Evolutionary conservation across 1,284 basidiomycete species (phyloP).

Genomic region (Ustilago cynodontis): DNA sequence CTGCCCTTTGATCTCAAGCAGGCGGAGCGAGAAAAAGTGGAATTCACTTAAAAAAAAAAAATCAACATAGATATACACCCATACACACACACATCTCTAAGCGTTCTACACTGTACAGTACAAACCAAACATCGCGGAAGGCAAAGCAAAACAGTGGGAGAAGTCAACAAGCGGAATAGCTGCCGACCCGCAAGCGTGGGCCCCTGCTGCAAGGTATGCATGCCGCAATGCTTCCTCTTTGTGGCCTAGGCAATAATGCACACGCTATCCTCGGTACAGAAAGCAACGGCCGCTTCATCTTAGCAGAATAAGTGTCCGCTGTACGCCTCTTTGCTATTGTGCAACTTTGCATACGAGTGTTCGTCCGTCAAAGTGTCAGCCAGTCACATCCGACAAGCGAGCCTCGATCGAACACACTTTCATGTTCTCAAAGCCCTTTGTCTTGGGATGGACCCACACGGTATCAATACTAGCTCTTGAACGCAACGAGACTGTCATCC

Average conservation of each 20-base stretch:
- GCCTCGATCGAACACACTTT: background rate
- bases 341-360: too few relatives aligned
- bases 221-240: background rate
- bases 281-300: constrained; percentile 2
- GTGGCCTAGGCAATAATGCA: background rate
- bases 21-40: too few relatives aligned
- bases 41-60: background rate
- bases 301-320: background rate
- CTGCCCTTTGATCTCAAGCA: background rate
- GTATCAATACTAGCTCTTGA: too few relatives aligned
- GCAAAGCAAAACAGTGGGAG: background rate
- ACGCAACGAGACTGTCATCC: background rate
- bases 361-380: background rate
- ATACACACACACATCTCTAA: too few relatives aligned
- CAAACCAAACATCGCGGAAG: background rate
- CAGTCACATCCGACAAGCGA: background rate
- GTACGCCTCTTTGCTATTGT: background rate
- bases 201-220: constrained; percentile 7
- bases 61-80: too few relatives aligned
- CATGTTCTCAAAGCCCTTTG: background rate
- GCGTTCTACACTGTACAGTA: too few relatives aligned
- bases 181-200: constrained; percentile 5
- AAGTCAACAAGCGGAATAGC: background rate
- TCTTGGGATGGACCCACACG: too few relatives aligned
- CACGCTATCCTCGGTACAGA: background rate